Evolutionary conservation across 441 rosid genomes (phyloP), one percentile per base, ranked within the genome.

Genomic region (Gossypium trilobum): DNA sequence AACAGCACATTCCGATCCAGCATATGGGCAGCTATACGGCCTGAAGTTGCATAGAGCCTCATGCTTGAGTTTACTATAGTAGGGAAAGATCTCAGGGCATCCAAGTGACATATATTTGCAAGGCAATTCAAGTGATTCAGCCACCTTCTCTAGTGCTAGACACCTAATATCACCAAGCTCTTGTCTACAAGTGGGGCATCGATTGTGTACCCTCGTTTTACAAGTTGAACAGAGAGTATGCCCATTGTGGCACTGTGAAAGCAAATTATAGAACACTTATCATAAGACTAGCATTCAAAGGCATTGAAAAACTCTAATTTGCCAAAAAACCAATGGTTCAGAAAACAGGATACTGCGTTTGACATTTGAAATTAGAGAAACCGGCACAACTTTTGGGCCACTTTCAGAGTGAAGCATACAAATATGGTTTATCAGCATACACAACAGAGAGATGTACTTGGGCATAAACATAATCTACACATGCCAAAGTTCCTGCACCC

Each of bases 131-230:
- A 94, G 93, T 7, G 99, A 92, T 81, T 94, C 99, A 0, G 97
- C 97, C 17, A 94, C 97, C 82, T 92, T 94, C 80, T 94, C 99
- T 69, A 94, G 73, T 31, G 99, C 99, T 64, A 94, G 81, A 81
- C 99, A 94, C 77, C 99, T 87, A 55, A 94, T 92, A 75, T 94
- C 97, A n/a, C 99, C 99, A 14, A 94, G 97, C 87, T 94, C 99
- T 78, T 91, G 99, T 82, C 99, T 82, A 77, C 99, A 94, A 65
- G 99, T 94, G 20, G 99, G 99, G 56, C 99, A 94, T 13, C 96
- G 86, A 63, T 94, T 94, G 58, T 89, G 96, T 29, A 94, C 99
- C 80, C 91, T 85, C 60, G 80, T 82, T 87, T 94, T 94, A 82
- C 99, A 92, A 36, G 90, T 91, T 58, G 97, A 94, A 80, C 99